A percentile compares a stretch with the other conserved stretches of the same genome.
phyloP scores from a whole-genome alignment of 2,329 filamentous ascomycete genomes.

The Trematosphaeria pertusa region DNA sequence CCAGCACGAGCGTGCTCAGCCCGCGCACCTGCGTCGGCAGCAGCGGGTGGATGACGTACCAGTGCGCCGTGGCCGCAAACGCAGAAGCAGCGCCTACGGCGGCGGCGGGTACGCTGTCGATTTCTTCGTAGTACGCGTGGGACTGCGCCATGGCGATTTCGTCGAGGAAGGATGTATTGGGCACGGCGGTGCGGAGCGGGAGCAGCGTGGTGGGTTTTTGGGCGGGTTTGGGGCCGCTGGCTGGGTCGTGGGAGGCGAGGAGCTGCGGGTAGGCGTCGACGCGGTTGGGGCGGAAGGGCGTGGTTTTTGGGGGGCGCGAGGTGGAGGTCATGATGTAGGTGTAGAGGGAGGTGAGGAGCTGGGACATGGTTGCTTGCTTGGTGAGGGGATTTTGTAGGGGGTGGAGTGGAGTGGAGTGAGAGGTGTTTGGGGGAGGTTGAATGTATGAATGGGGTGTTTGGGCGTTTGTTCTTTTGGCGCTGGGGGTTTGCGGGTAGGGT shows the following conservation, averaged over 20 bases:
- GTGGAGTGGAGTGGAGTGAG: background rate
- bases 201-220: background rate
- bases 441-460: no score
- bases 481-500: no score
- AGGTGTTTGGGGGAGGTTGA: background rate
- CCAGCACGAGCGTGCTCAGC: slow-evolving; percentile 13
- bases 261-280: background rate
- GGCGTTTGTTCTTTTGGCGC: no score
- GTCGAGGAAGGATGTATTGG: background rate
- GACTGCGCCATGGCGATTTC: slow-evolving; percentile 9
- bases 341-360: background rate
- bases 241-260: background rate
- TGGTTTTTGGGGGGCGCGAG: background rate
- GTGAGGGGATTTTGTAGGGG: background rate
- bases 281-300: background rate
- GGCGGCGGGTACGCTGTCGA: slow-evolving; percentile 15
- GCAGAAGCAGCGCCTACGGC: slow-evolving; percentile 4
- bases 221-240: background rate
- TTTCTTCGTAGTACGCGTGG: slow-evolving; percentile 25
- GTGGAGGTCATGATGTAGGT: background rate
- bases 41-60: slow-evolving; percentile 21
- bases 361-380: background rate
- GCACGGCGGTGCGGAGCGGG: background rate
- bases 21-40: slow-evolving; percentile 1
- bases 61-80: slow-evolving; percentile 9